Conservation (phyloP, 2,329 filamentous ascomycete species). For the Epichloe sibirici region DNA sequence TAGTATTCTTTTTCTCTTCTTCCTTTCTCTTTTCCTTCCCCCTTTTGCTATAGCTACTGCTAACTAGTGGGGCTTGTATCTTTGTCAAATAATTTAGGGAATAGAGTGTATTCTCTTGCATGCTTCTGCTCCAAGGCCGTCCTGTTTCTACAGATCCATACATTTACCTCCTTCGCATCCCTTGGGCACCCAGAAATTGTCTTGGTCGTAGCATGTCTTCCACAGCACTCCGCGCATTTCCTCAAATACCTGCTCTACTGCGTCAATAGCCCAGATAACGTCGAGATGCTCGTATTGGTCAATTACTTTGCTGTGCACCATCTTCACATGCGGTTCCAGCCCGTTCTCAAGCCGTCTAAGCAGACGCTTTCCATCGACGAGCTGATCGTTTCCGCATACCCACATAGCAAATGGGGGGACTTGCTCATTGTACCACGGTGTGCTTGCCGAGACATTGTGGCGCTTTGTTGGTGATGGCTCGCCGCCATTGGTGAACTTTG, state of each 20-base stretch:
- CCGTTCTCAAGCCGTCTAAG: constrained; percentile 63
- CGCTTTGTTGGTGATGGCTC: constrained; percentile 13
- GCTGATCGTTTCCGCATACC: constrained; percentile 70
- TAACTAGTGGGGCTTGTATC: no score
- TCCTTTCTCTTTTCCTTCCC: no score
- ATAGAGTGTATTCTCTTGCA: no score
- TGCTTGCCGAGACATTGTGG: constrained; percentile 26
- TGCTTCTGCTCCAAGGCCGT: no score
- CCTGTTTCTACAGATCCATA: background rate
- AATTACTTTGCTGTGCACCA: constrained; percentile 75
- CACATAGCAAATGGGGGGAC: constrained; percentile 77
- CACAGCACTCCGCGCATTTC: constrained; percentile 76
- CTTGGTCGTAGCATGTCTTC: constrained; percentile 53
- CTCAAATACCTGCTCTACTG: constrained; percentile 66
- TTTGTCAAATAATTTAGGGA: no score
- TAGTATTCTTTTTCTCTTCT: no score
- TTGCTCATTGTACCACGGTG: constrained; percentile 71
- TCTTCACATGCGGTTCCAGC: constrained; percentile 65
- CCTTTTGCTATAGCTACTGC: no score
- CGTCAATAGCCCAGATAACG: constrained; percentile 90
- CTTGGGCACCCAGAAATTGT: constrained; percentile 48
- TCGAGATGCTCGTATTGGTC: constrained; percentile 88
- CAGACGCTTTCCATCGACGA: constrained; percentile 71
- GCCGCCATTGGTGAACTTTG: background rate
- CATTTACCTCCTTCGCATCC: constrained; percentile 39